Percentiles rank a stretch among this genome's conserved stretches.
These are phyloP conservation scores for Leishmania mexicana DNA, from an alignment of 208 protist species.

Conservation along the genomic window DNA sequence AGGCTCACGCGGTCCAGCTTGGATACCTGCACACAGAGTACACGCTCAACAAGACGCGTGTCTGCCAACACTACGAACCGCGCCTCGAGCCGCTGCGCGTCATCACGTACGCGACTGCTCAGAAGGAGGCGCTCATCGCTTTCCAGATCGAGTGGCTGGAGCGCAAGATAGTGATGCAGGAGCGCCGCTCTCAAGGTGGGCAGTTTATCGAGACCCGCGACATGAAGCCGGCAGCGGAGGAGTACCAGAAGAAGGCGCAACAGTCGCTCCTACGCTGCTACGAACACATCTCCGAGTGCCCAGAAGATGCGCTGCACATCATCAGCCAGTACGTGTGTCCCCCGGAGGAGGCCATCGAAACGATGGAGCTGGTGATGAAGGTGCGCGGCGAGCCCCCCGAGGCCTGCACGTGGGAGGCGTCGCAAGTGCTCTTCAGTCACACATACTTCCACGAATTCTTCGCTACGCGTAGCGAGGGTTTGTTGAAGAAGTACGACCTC, in stretches of 20 bases:
- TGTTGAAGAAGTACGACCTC: constrained; percentile 50
- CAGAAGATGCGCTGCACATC: constrained; percentile 45
- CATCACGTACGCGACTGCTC: constrained; percentile 43
- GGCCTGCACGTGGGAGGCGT: constrained; percentile 44
- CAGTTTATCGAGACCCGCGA: constrained; percentile 47
- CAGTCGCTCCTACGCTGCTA: constrained; percentile 54
- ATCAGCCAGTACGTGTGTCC: constrained; percentile 69
- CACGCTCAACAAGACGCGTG: constrained; percentile 52
- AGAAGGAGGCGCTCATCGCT: constrained; percentile 40
- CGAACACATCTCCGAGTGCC: constrained; percentile 49
- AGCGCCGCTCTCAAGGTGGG: constrained; percentile 34
- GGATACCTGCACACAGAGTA: constrained; percentile 75
- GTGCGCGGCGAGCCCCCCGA: constrained; percentile 51
- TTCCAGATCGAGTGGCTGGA: constrained; percentile 71
- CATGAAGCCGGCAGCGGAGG: constrained; percentile 45
- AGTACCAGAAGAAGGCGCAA: constrained; percentile 37
- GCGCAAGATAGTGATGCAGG: constrained; percentile 60
- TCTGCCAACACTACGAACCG: constrained; percentile 64
- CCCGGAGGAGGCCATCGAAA: constrained; percentile 59
- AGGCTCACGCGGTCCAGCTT: constrained; percentile 59
- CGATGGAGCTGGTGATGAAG: constrained; percentile 65
- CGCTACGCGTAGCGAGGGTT: constrained; percentile 52
- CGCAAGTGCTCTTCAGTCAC: constrained; percentile 72
- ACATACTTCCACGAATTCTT: constrained; percentile 83
- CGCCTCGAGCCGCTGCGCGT: constrained; percentile 46